Conservation (phyloP, 306 rosid genomes). For the Sphenostylis stenocarpa region DNA sequence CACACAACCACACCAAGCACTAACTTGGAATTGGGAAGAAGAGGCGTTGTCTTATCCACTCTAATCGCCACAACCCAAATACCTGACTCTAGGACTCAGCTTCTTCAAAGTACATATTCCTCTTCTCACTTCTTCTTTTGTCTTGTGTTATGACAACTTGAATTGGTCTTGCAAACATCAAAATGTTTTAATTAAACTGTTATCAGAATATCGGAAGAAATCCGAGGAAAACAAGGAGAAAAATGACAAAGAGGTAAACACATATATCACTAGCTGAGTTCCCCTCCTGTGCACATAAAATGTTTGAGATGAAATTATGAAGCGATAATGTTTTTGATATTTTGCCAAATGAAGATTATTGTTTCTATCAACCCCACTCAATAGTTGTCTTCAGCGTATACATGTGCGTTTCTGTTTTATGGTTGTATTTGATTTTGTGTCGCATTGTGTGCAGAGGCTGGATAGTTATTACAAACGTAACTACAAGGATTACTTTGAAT, state of each 20-base stretch:
- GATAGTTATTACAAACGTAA: constrained; percentile 87
- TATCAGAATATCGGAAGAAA: constrained; percentile 78
- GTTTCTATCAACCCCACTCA: not conserved
- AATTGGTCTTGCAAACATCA: not conserved
- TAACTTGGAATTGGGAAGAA: constrained; percentile 50
- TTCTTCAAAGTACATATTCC: constrained; percentile 64
- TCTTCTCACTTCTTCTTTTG: not conserved
- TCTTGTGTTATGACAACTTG: not conserved
- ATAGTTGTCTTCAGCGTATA: not conserved
- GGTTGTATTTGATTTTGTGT: not conserved
- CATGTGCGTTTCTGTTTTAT: not conserved
- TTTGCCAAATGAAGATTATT: not conserved
- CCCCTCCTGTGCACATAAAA: not conserved
- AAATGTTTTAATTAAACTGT: not conserved
- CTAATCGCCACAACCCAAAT: constrained; percentile 51
- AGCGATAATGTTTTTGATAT: not conserved
- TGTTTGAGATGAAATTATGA: not conserved
- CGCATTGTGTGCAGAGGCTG: constrained; percentile 55
- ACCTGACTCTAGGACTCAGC: constrained; percentile 63
- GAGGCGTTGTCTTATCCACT: constrained; percentile 66
- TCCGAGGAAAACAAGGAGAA: constrained; percentile 84
- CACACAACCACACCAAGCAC: constrained; percentile 12
- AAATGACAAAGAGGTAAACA: constrained; percentile 84
- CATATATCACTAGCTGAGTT: not conserved
- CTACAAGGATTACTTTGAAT: constrained; percentile 93